A percentile compares a stretch with the other conserved stretches of the same genome.
Evolutionary conservation across 768 basidiomycete genomes (phyloP).

Genomic region (Phylloporus scabripes): DNA sequence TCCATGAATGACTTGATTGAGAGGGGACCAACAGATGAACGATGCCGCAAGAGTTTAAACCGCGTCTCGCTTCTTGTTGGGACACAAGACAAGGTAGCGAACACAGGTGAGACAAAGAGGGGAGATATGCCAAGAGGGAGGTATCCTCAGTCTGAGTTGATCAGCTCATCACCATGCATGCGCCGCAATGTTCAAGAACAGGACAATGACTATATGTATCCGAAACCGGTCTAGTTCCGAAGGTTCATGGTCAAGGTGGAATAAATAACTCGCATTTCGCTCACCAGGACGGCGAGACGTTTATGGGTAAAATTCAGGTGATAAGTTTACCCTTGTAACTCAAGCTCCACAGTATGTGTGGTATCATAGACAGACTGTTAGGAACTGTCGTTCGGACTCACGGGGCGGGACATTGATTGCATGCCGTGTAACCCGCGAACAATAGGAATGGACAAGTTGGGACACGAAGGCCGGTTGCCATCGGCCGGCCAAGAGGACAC

Average conservation of each 20-base stretch:
- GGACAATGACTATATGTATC: slow-evolving; percentile 30
- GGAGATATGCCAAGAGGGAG: slow-evolving; percentile 16
- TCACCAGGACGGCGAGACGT: slow-evolving; percentile 10
- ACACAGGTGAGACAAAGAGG: slow-evolving; percentile 20
- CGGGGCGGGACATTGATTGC: slow-evolving; percentile 1
- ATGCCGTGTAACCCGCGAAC: slow-evolving; percentile 17
- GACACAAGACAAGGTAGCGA: slow-evolving; percentile 34
- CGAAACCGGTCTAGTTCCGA: slow-evolving; percentile 36
- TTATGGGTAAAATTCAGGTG: slow-evolving; percentile 9
- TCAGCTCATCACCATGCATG: slow-evolving; percentile 17
- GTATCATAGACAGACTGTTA: slow-evolving; percentile 1
- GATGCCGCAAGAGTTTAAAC: slow-evolving; percentile 11
- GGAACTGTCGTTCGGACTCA: slow-evolving; percentile 10
- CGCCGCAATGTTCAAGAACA: slow-evolving; percentile 16
- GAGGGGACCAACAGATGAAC: neutral
- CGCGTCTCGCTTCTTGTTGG: slow-evolving; percentile 24
- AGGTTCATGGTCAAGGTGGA: slow-evolving; percentile 9
- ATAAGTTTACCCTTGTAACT: slow-evolving; percentile 10
- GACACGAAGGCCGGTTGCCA: slow-evolving; percentile 13
- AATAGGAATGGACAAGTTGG: slow-evolving; percentile 23
- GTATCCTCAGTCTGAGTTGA: slow-evolving; percentile 4
- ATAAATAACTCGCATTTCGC: slow-evolving; percentile 17
- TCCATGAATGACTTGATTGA: slow-evolving; percentile 3
- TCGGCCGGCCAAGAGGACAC: neutral
- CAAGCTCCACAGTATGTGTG: slow-evolving; percentile 8